Evolutionary conservation across 164 flowering plant species (phyloP).

Genomic region (Santalum album): DNA sequence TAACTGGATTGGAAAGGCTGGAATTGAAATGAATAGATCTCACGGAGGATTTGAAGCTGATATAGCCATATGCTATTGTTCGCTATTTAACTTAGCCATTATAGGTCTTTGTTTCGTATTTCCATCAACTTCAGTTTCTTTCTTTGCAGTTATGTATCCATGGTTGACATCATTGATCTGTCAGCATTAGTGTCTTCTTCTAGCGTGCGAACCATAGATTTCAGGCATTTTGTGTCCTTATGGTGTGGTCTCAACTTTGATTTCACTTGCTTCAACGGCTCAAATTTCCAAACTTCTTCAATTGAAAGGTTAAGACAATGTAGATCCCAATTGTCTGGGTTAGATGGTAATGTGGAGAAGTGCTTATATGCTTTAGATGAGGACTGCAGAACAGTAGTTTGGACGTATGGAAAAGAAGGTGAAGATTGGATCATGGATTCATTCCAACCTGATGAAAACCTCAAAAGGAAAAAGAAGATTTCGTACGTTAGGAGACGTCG

Average conservation of each 20-base stretch:
- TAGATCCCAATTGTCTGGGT: slow-evolving; percentile 61
- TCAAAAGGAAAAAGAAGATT: slow-evolving; percentile 59
- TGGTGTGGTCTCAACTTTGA: slow-evolving; percentile 51
- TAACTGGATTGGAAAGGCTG: too few species aligned
- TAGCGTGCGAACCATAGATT: slow-evolving; percentile 47
- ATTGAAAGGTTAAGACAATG: slow-evolving; percentile 49
- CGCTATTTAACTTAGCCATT: too few species aligned
- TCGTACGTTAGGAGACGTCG: slow-evolving; percentile 54
- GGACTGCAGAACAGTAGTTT: slow-evolving; percentile 82
- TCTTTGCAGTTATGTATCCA: slow-evolving; percentile 75
- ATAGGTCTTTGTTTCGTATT: neutral
- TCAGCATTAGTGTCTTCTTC: slow-evolving; percentile 46
- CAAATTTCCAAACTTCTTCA: slow-evolving; percentile 16
- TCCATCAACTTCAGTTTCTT: neutral
- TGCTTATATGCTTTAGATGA: slow-evolving; percentile 70
- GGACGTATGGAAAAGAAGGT: slow-evolving; percentile 59
- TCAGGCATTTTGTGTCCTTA: slow-evolving; percentile 50
- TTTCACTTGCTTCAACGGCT: slow-evolving; percentile 29
- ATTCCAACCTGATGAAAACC: slow-evolving; percentile 80
- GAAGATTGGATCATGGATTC: slow-evolving; percentile 55
- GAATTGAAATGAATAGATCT: too few species aligned
- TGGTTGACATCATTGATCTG: slow-evolving; percentile 70
- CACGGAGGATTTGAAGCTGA: too few species aligned
- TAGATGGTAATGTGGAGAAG: slow-evolving; percentile 30
- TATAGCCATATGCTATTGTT: too few species aligned